Evolutionary conservation across 495 filamentous ascomycete species (phyloP).

Genomic region (Rusavskia elegans): DNA sequence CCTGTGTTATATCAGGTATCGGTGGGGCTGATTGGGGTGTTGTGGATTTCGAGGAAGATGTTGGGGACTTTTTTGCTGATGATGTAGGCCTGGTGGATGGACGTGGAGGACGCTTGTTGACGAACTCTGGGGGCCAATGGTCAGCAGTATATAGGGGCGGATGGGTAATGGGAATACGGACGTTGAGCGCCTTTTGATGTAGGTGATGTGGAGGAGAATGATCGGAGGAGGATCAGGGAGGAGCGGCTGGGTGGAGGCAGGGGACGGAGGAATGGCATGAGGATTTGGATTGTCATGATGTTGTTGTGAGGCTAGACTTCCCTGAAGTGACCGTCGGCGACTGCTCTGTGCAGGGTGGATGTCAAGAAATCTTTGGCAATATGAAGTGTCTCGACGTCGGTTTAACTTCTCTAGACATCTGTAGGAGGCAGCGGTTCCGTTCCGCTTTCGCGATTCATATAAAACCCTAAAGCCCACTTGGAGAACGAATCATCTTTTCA

Average conservation of each 20-base stretch:
- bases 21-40: not conserved
- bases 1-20: not conserved
- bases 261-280: conserved; percentile 14
- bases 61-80: not conserved
- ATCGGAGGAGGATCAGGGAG: conserved; percentile 1
- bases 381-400: no score
- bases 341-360: no score
- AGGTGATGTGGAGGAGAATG: not conserved
- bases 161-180: not conserved
- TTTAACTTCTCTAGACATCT: no score
- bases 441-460: no score
- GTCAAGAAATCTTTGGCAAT: no score
- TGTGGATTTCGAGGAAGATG: conserved; percentile 16
- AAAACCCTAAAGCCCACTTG: not conserved
- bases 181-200: not conserved
- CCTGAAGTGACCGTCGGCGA: no score
- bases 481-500: no score
- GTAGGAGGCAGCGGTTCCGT: no score
- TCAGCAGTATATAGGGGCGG: not conserved
- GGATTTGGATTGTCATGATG: not conserved
- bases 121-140: not conserved
- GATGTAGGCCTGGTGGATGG: not conserved
- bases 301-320: no score
- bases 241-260: conserved; percentile 10
- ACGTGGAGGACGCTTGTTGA: not conserved